Conservation (phyloP, 2,329 filamentous ascomycete species). For the Dactylonectria macrodidyma region DNA sequence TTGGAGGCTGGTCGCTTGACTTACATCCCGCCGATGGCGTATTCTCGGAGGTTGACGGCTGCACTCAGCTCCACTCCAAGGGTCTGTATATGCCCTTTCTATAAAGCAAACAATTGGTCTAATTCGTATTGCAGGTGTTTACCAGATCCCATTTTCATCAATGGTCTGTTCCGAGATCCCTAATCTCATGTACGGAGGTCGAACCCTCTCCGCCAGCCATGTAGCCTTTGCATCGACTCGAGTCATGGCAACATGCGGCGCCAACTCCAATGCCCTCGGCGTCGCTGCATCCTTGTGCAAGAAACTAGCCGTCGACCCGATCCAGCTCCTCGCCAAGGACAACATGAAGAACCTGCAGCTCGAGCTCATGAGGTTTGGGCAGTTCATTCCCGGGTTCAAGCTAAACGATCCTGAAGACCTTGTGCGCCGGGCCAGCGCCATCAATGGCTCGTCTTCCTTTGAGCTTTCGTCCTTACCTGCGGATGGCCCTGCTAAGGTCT, state of each 20-base stretch:
- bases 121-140: constrained; percentile 25
- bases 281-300: constrained; percentile 43
- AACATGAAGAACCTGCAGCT: constrained; percentile 42
- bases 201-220: constrained; percentile 44
- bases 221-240: constrained; percentile 45
- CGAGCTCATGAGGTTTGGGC: constrained; percentile 44
- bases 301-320: constrained; percentile 34
- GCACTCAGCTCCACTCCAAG: constrained; percentile 45
- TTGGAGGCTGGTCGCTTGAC: constrained; percentile 47
- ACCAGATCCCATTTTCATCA: constrained; percentile 46
- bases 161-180: constrained; percentile 46
- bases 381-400: constrained; percentile 45
- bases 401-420: constrained; percentile 39
- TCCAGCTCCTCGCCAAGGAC: constrained; percentile 41
- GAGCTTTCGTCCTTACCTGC: constrained; percentile 35
- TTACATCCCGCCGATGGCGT: constrained; percentile 46
- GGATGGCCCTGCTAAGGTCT: constrained; percentile 43
- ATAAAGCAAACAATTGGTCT: not conserved
- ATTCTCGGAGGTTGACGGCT: constrained; percentile 46
- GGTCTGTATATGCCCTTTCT: constrained; percentile 5
- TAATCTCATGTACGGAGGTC: constrained; percentile 45
- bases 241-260: constrained; percentile 46
- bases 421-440: constrained; percentile 26
- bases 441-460: constrained; percentile 33
- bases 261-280: constrained; percentile 44